A percentile compares a stretch with the other conserved stretches of the same genome.
phyloP scores from a whole-genome alignment of 2,329 filamentous ascomycete species.

The Teratosphaeriaceae sp. region DNA sequence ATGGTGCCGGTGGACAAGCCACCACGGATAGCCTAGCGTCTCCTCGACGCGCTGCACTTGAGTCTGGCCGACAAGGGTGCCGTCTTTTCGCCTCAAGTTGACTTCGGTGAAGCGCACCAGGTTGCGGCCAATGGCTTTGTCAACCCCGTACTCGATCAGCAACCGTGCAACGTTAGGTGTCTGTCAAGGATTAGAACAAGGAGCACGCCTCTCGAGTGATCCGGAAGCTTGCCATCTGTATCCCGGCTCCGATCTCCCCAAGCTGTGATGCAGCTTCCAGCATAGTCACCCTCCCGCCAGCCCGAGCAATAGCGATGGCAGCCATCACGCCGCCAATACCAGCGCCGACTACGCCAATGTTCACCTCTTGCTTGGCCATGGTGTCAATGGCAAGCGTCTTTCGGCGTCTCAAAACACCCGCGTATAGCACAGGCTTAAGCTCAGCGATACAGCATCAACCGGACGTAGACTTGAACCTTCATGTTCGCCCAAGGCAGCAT shows the following conservation, averaged over 20 bases:
- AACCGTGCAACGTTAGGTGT: slow-evolving; percentile 37
- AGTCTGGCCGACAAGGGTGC: slow-evolving; percentile 33
- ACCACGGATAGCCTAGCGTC: slow-evolving; percentile 34
- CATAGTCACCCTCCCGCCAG: slow-evolving; percentile 31
- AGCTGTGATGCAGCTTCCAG: slow-evolving; percentile 33
- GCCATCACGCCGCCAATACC: slow-evolving; percentile 35
- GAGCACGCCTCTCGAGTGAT: too few relatives aligned
- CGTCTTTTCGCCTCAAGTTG: slow-evolving; percentile 35
- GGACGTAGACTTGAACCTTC: neutral
- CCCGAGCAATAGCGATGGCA: slow-evolving; percentile 31
- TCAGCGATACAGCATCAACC: neutral
- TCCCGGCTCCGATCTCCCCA: slow-evolving; percentile 29
- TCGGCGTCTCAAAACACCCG: too few relatives aligned
- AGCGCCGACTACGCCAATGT: slow-evolving; percentile 26
- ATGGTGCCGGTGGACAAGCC: slow-evolving; percentile 43
- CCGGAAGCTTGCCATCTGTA: slow-evolving; percentile 8
- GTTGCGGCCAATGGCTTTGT: slow-evolving; percentile 35
- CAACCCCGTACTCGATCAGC: slow-evolving; percentile 35
- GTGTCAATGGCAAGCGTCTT: too few relatives aligned
- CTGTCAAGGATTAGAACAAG: too few relatives aligned
- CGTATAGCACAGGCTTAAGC: too few relatives aligned
- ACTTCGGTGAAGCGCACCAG: slow-evolving; percentile 36
- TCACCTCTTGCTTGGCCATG: slow-evolving; percentile 12
- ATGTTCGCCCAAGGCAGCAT: neutral
- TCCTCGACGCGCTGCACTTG: slow-evolving; percentile 29